Base-by-base conservation (phyloP, 106 monocot genomes). In the Cymbidium sinense region DNA sequence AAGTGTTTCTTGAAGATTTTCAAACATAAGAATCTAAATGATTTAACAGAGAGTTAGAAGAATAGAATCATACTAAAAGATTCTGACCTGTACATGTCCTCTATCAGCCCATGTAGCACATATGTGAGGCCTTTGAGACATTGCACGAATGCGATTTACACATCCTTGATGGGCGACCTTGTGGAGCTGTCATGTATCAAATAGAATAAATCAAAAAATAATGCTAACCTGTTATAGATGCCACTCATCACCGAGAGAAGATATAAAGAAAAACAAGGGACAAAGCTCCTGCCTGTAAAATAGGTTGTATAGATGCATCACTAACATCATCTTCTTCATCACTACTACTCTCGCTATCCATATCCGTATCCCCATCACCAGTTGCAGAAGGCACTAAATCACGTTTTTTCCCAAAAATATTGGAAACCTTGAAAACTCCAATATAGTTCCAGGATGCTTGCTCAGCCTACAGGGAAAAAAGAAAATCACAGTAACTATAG, bases 71-170 rank as follows among this genome's bases (percentile, higher is more conserved):
- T 33, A 31, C 19, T 36, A 39, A 78, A 77, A 20, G 70, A 28
- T 65, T 43, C 55, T 8, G 77, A 99, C 99, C 99, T 99, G 92
- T 13, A 99, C 92, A 82, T 87, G 76, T 34, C 95, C 99, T 79
- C 88, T 85, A 39, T 99, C 99, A 74, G 86, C 87, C 99, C 99
- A 99, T 61, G 95, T 82, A 39, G 92, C 94, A 83, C 99, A 99
- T 36, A 99, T 91, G 75, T 95, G 89, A 61, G 99, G 95, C 35
- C 79, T 89, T 79, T 99, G 95, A 12, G 82, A 76, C 95, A 95
- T 95, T 34, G 95, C 82, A 27, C 99, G 90, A 37, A 92, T 89
- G 10, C 99, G 92, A 75, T 99, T 95, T 77, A 99, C 81, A 86
- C 92, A 84, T 82, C 99, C 99, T 80, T 92, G 86, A 82, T 99